Evolutionary conservation across 495 filamentous ascomycete species (phyloP).

Genomic region (Talaromyces ruber): DNA sequence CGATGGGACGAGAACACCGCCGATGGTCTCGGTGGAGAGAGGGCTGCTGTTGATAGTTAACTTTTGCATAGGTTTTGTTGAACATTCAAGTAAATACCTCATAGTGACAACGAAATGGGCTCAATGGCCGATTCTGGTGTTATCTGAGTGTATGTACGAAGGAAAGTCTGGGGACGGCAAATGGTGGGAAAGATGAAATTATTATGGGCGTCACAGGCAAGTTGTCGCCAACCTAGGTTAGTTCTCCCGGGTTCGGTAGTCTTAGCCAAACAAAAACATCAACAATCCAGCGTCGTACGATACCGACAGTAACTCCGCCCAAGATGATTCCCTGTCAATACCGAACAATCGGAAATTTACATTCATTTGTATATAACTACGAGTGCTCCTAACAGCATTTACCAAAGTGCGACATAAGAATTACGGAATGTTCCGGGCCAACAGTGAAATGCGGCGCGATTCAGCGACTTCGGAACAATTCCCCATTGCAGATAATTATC

Average conservation of each 20-base stretch:
- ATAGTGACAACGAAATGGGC: neutral
- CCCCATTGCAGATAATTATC: neutral
- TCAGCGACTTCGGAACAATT: neutral
- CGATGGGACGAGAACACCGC: constrained; percentile 80
- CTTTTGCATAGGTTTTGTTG: neutral
- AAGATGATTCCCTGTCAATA: neutral
- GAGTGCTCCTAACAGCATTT: neutral
- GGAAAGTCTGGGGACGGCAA: neutral
- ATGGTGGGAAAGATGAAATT: neutral
- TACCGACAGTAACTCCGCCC: neutral
- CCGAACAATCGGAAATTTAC: neutral
- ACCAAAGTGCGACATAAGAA: neutral
- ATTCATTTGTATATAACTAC: neutral
- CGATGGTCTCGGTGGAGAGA: constrained; percentile 47
- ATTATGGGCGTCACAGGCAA: neutral
- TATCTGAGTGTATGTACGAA: neutral
- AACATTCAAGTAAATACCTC: neutral
- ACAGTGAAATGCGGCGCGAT: neutral
- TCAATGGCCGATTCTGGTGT: neutral
- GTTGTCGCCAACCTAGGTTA: neutral
- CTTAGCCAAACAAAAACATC: neutral
- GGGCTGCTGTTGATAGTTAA: constrained; percentile 14
- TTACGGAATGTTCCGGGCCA: neutral
- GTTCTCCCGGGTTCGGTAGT: neutral
- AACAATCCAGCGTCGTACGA: neutral